Conservation (phyloP, 148 eudicot species). For the Nyssa sinensis region DNA sequence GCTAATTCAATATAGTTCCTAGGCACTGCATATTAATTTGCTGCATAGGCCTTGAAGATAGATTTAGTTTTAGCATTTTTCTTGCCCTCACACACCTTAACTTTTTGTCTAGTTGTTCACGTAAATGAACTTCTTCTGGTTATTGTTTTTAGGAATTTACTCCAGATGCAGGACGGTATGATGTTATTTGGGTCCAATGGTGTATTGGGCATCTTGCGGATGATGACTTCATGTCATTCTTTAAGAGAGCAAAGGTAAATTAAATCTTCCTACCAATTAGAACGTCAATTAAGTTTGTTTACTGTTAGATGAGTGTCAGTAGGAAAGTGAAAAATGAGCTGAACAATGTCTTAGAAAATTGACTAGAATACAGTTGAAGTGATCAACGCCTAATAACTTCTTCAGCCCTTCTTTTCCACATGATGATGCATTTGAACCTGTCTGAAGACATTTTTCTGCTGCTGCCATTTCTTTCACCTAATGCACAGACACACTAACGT, state of each 20-base stretch:
- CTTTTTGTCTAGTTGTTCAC: neutral
- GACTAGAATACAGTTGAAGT: neutral
- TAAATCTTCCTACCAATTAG: neutral
- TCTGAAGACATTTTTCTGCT: neutral
- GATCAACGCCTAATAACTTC: neutral
- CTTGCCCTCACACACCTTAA: neutral
- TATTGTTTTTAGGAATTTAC: slow-evolving; percentile 67
- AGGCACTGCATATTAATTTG: neutral
- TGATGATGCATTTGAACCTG: neutral
- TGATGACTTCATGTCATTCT: slow-evolving; percentile 87
- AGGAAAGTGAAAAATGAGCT: neutral
- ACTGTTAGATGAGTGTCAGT: neutral
- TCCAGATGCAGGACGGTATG: slow-evolving; percentile 74
- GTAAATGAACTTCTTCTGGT: neutral
- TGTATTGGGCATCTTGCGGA: slow-evolving; percentile 97
- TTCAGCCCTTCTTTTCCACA: neutral
- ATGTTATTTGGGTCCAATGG: slow-evolving; percentile 98
- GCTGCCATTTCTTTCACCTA: neutral
- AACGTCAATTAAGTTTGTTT: neutral
- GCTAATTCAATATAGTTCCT: neutral
- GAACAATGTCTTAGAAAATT: neutral
- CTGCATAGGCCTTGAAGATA: neutral
- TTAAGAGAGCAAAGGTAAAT: slow-evolving; percentile 79
- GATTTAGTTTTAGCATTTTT: neutral
- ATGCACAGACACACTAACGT: too few relatives aligned